A percentile compares a stretch with the other conserved stretches of the same genome.
phyloP scores from a whole-genome alignment of 108 stramenopile species.

The Seminavis robusta region DNA sequence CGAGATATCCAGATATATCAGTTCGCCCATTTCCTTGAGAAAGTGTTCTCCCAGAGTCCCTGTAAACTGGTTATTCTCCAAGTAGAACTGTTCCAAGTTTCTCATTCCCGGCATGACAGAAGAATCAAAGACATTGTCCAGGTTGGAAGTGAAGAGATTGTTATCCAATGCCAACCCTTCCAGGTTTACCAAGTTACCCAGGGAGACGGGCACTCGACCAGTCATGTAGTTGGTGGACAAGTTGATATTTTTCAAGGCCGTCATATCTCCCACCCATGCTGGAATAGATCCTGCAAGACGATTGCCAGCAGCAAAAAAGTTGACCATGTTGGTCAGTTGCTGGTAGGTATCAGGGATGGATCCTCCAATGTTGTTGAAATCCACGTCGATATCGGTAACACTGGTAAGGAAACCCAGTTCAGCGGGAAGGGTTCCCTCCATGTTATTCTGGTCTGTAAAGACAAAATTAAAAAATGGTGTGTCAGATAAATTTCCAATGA shows the following conservation, averaged over 20 bases:
- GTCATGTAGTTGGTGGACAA: slow-evolving; percentile 29
- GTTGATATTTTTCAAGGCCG: slow-evolving; percentile 7
- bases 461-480: too few species aligned
- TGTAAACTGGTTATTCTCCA: slow-evolving; percentile 33
- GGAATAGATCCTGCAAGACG: slow-evolving; percentile 32
- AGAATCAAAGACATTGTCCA: slow-evolving; percentile 6
- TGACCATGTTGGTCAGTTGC: slow-evolving; percentile 20
- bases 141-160: slow-evolving; percentile 23
- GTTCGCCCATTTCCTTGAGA: neutral
- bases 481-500: too few species aligned
- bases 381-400: too few species aligned
- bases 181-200: slow-evolving; percentile 4
- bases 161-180: slow-evolving; percentile 27
- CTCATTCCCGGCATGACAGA: neutral
- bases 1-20: slow-evolving; percentile 34
- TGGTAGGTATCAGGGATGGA: too few species aligned
- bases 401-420: too few species aligned
- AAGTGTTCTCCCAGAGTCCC: slow-evolving; percentile 14
- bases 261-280: neutral
- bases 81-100: slow-evolving; percentile 23
- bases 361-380: too few species aligned
- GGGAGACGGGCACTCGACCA: slow-evolving; percentile 15
- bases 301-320: slow-evolving; percentile 6
- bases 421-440: too few species aligned
- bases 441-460: too few species aligned